phyloP scores from a whole-genome alignment of 106 monocot species.

The Apostasia ramifera region DNA sequence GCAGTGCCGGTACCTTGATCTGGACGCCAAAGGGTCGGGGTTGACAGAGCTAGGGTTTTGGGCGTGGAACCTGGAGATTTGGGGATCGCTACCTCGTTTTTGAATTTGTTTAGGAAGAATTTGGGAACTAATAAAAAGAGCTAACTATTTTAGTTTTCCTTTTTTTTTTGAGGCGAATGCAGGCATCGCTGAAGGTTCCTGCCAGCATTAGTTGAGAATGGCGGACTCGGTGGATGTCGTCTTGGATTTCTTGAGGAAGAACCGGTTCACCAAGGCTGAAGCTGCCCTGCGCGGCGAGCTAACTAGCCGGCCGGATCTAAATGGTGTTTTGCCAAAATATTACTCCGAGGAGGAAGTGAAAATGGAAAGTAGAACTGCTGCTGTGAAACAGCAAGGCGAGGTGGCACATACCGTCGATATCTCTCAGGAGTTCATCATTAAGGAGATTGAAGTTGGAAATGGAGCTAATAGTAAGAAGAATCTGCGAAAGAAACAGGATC shows the following conservation, averaged over 20 bases:
- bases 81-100: background rate
- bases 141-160: background rate
- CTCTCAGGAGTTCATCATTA: slow-evolving; percentile 80
- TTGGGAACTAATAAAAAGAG: background rate
- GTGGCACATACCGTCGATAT: slow-evolving; percentile 21
- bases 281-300: slow-evolving; percentile 83
- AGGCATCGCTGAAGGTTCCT: slow-evolving; percentile 4
- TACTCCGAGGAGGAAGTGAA: slow-evolving; percentile 21
- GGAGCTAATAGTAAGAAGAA: slow-evolving; percentile 37
- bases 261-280: slow-evolving; percentile 74
- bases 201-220: slow-evolving; percentile 21
- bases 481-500: slow-evolving; percentile 7
- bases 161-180: background rate
- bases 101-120: background rate
- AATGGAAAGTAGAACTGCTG: slow-evolving; percentile 10
- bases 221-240: slow-evolving; percentile 74
- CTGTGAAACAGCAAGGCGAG: slow-evolving; percentile 15
- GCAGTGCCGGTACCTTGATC: background rate
- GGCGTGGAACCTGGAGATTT: background rate
- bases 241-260: slow-evolving; percentile 71
- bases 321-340: slow-evolving; percentile 20
- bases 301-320: slow-evolving; percentile 25
- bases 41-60: slow-evolving; percentile 7
- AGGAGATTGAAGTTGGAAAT: slow-evolving; percentile 78
- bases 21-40: slow-evolving; percentile 3